phyloP scores from a whole-genome alignment of 306 rosid genomes.

The Malus fusca region DNA sequence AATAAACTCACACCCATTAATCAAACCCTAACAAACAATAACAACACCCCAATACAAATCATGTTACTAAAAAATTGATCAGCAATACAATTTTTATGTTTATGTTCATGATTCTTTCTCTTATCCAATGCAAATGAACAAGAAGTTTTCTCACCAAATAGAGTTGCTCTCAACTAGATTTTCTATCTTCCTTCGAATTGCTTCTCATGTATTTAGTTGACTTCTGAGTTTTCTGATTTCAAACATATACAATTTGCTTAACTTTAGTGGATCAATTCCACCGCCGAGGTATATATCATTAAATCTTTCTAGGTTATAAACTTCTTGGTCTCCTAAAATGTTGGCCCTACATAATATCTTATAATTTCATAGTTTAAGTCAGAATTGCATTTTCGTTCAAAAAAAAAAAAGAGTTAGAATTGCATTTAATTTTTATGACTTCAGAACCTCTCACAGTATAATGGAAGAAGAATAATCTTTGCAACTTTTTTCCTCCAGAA shows the following conservation, averaged over 20 bases:
- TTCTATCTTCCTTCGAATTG: too few relatives aligned
- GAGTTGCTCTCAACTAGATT: too few relatives aligned
- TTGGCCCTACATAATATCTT: not conserved
- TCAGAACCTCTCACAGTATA: slow-evolving; percentile 41
- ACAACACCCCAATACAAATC: too few relatives aligned
- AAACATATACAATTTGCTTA: slow-evolving; percentile 72
- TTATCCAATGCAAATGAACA: too few relatives aligned
- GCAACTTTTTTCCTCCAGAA: slow-evolving; percentile 65
- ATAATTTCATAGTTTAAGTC: slow-evolving; percentile 6
- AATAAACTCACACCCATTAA: too few relatives aligned
- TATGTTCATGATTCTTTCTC: too few relatives aligned
- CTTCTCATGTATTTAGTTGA: too few relatives aligned
- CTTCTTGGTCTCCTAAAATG: slow-evolving; percentile 6
- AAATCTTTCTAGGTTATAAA: slow-evolving; percentile 54
- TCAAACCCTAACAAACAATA: too few relatives aligned
- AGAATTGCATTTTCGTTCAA: too few relatives aligned
- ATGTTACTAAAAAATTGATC: too few relatives aligned
- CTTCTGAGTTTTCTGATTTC: not conserved
- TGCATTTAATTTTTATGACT: slow-evolving; percentile 14
- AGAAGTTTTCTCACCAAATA: too few relatives aligned
- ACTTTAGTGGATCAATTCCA: slow-evolving; percentile 62
- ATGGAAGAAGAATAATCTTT: slow-evolving; percentile 19
- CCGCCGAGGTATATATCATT: slow-evolving; percentile 67
- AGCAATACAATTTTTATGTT: too few relatives aligned
- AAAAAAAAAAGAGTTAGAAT: not conserved